Base-by-base conservation (phyloP, 345 rosid species). In the Corymbia maculata region DNA sequence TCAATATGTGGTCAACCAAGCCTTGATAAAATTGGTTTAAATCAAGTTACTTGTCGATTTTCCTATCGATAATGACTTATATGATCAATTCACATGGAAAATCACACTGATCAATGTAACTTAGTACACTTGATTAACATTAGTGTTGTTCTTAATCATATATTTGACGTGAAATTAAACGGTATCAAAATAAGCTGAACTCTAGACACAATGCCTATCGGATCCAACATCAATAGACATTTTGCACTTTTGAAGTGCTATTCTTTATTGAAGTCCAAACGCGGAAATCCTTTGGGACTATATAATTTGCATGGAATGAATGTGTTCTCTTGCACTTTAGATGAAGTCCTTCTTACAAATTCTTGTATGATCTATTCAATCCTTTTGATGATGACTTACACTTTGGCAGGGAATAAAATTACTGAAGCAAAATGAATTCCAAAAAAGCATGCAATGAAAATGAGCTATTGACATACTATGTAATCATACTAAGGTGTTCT, bases 401-500 rank as follows among this genome's bases (percentile, higher is more conserved):
- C 32, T 61, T 61, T 28, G 68, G 1, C 0, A 0, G 16, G 32
- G 68, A 26, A 61, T 0, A 61, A 2, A 0, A 61, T 28, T 61
- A 61, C 32, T 61, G 5, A 28, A 61, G 32, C 32, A 61, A 61
- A 28, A 5, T 5, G 68, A 61, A 61, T 28, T 61, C 28, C 0
- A 61, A 61, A 61, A 22, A 61, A 61, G 30, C 68, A 61, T 3
- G 7, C 16, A 28, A 11, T 26, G 68, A 61, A 61, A 28, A 61
- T 26, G 68, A 61, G 30, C 32, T 61, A 61, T 28, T 28, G 68
- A 3, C 26, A 15, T 61, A 61, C 8, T 0, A 0, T 26, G 15
- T 61, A 61, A 28, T 61, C 8, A 61, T 0, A 0, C 0, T 0
- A 1, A 59, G 15, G 32, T 12, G 32, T 1, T 61, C 16, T 59